Percentiles rank a stretch among this genome's conserved stretches.
phyloP scores from a whole-genome alignment of 1,284 basidiomycete genomes.

The Marasmius fiardii region DNA sequence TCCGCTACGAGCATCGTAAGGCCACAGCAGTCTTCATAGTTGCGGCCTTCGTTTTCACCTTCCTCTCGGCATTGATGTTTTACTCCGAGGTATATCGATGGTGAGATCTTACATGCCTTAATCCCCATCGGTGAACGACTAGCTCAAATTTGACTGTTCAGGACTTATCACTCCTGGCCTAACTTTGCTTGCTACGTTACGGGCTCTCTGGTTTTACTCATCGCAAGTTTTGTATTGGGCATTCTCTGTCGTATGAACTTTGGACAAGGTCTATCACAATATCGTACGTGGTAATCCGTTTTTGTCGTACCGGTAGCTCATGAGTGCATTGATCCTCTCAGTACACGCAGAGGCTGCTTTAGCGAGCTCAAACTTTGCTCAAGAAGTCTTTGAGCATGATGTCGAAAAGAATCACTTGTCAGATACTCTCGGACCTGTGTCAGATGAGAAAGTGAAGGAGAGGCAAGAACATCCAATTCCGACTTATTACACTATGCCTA shows the following conservation, averaged over 20 bases:
- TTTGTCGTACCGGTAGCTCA: background rate
- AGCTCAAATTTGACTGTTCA: slow-evolving; percentile 13
- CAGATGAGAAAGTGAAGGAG: background rate
- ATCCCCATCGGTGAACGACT: too few relatives aligned
- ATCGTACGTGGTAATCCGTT: slow-evolving; percentile 28
- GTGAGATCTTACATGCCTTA: too few relatives aligned
- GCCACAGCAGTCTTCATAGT: slow-evolving; percentile 42
- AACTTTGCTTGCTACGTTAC: slow-evolving; percentile 47
- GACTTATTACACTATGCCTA: background rate
- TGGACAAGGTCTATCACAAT: slow-evolving; percentile 48
- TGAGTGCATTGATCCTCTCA: slow-evolving; percentile 17
- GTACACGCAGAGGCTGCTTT: slow-evolving; percentile 44
- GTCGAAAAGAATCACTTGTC: slow-evolving; percentile 24
- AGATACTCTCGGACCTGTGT: background rate
- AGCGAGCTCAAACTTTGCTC: slow-evolving; percentile 39
- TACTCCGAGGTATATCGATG: slow-evolving; percentile 50
- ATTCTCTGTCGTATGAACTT: slow-evolving; percentile 48
- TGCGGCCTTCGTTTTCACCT: slow-evolving; percentile 34
- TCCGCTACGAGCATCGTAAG: slow-evolving; percentile 40
- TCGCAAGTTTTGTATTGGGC: slow-evolving; percentile 41
- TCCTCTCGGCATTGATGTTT: slow-evolving; percentile 49
- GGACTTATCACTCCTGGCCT: slow-evolving; percentile 54
- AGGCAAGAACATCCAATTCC: background rate
- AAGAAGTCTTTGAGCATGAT: slow-evolving; percentile 39
- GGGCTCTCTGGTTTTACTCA: slow-evolving; percentile 43